Evolutionary conservation across 305 asterid species (phyloP), one percentile per base, ranked within the genome.

Genomic region (Fraxinus dipetala): DNA sequence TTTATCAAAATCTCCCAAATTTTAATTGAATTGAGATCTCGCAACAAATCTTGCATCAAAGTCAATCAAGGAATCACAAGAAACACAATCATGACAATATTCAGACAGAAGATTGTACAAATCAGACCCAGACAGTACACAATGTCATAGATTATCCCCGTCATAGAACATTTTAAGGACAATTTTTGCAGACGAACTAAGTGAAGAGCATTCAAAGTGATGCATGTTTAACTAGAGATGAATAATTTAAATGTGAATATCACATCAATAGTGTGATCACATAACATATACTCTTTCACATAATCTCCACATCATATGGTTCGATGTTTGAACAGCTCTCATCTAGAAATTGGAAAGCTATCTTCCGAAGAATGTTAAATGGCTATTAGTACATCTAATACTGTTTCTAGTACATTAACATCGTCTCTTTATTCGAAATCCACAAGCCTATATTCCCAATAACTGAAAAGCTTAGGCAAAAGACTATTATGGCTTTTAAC

Each of bases 321-420:
- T 45, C 24, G 16, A 6, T 56, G 72, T 54, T 77, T 56, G 83
- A 80, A 83, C 75, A 83, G 82, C 74, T 78, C 79, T 77, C 81
- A 74, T 54, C 54, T 79, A 81, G 35, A 79, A 78, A 56, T 48
- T 14, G 14, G 38, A 72, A 70, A 75, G 67, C 72, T 79, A 77
- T 20, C 79, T 54, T 63, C 65, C n/a, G 78, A 67, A 80, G 77
- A 75, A 28, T 76, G 84, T 54, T 72, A 74, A 76, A 79, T 80
- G 81, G 84, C 78, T 81, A 72, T 79, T 81, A 82, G 85, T 78
- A 82, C 85, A 80, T 26, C 54, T 51, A 48, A 78, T 16, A 69
- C 79, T 75, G 79, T 30, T 78, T 45, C 76, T 26, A 48, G 14
- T 38, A 72, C 38, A 38, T 70, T 75, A 59, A 54, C 75, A 79